Evolutionary conservation across 2,329 filamentous ascomycete species (phyloP).

Genomic region (Colletotrichum higginsianum): DNA sequence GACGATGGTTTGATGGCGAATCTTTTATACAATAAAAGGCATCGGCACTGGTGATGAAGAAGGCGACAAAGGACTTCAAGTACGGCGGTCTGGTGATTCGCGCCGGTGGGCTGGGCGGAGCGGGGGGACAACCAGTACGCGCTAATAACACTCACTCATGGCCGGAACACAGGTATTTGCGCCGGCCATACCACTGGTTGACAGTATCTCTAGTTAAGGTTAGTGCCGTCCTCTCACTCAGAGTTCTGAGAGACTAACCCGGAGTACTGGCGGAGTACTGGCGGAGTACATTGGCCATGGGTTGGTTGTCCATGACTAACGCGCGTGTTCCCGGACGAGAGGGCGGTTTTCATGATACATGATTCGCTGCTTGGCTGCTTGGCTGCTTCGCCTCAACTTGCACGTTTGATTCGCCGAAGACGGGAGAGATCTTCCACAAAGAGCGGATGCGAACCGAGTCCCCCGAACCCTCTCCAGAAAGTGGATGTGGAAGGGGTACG

Average conservation of each 20-base stretch:
- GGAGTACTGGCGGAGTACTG: conserved; percentile 34
- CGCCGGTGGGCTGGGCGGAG: neutral
- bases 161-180: neutral
- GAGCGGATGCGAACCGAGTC: too few relatives aligned
- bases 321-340: neutral
- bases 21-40: too few relatives aligned
- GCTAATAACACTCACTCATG: neutral
- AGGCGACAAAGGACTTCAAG: neutral
- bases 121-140: conserved; percentile 1
- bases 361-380: neutral
- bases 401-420: conserved; percentile 3
- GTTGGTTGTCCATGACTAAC: neutral
- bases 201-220: too few relatives aligned
- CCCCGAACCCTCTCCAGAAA: too few relatives aligned
- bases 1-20: too few relatives aligned
- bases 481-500: too few relatives aligned
- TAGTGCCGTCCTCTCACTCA: neutral
- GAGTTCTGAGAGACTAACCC: neutral
- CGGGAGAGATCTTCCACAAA: too few relatives aligned
- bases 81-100: neutral
- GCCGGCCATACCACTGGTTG: conserved; percentile 22
- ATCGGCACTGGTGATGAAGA: neutral
- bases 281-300: neutral
- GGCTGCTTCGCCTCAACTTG: neutral
- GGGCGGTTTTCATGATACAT: neutral